Percentiles rank a stretch among this genome's conserved stretches.
Evolutionary conservation across 169 alveolate genomes (phyloP).

Genomic region (Cyclospora cayetanensis): DNA sequence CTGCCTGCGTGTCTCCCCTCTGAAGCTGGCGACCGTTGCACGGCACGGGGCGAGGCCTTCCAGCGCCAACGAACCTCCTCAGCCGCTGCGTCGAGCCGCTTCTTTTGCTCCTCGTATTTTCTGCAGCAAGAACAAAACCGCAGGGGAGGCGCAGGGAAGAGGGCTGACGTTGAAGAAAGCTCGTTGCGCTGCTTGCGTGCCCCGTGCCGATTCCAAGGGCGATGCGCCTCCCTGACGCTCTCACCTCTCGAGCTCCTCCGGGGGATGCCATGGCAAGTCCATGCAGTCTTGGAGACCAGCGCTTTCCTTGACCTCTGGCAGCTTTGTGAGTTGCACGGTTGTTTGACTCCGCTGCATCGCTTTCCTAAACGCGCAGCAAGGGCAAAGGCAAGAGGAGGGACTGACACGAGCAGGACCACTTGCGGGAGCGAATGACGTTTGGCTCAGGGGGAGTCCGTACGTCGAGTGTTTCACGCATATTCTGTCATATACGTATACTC

Average conservation of each 20-base stretch:
- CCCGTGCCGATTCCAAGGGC: neutral
- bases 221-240: neutral
- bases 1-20: neutral
- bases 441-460: too few relatives aligned
- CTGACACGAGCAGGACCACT: neutral
- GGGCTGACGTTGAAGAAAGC: too few relatives aligned
- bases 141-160: neutral
- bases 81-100: slow-evolving; percentile 40
- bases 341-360: slow-evolving; percentile 75
- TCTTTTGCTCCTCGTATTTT: slow-evolving; percentile 47
- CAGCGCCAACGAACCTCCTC: slow-evolving; percentile 37
- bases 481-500: too few relatives aligned
- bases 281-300: slow-evolving; percentile 78
- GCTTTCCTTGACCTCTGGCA: slow-evolving; percentile 76
- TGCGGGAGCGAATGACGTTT: too few relatives aligned
- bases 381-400: neutral
- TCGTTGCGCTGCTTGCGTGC: too few relatives aligned
- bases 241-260: slow-evolving; percentile 62
- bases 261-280: slow-evolving; percentile 76
- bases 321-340: slow-evolving; percentile 73
- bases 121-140: slow-evolving; percentile 10
- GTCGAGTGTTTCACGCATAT: too few relatives aligned
- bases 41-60: too few relatives aligned
- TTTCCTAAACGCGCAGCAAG: slow-evolving; percentile 18
- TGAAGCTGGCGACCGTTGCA: too few relatives aligned